Evolutionary conservation across 2,329 filamentous ascomycete genomes (phyloP).

Genomic region (Exophiala alcalophila): DNA sequence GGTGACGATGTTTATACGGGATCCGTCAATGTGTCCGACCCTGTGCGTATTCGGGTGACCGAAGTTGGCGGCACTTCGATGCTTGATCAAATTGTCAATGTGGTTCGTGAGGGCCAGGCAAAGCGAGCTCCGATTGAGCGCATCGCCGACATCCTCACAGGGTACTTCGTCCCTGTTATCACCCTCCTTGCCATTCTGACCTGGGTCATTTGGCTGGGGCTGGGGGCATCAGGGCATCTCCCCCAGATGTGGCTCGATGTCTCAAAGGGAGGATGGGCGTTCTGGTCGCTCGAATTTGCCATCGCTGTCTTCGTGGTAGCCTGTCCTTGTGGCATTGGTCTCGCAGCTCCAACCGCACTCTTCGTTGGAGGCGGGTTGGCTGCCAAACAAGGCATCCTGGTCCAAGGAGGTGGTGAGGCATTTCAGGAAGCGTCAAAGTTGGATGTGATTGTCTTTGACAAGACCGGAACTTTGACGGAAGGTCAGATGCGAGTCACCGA

Average conservation of each 20-base stretch:
- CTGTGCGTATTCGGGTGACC: conserved; percentile 44
- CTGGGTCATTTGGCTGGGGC: conserved; percentile 47
- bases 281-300: conserved; percentile 61
- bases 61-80: conserved; percentile 48
- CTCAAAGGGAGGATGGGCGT: conserved; percentile 50
- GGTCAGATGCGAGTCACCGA: conserved; percentile 57
- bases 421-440: conserved; percentile 79
- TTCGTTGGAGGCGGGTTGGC: conserved; percentile 80
- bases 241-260: conserved; percentile 51
- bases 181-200: conserved; percentile 48
- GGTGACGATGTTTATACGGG: conserved; percentile 47
- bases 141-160: conserved; percentile 47
- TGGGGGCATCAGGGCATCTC: conserved; percentile 44
- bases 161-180: conserved; percentile 50
- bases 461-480: conserved; percentile 78
- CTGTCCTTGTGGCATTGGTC: conserved; percentile 77
- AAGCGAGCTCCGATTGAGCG: conserved; percentile 49
- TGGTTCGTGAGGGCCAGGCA: conserved; percentile 50
- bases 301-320: conserved; percentile 85
- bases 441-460: conserved; percentile 81
- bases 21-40: conserved; percentile 48
- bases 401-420: conserved; percentile 79
- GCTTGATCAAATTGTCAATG: conserved; percentile 49
- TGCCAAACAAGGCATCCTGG: conserved; percentile 74
- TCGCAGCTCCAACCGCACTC: conserved; percentile 83